These are phyloP conservation scores for Thelonectria rubi DNA, from an alignment of 2,329 filamentous ascomycete species.

Conservation along the genomic window DNA sequence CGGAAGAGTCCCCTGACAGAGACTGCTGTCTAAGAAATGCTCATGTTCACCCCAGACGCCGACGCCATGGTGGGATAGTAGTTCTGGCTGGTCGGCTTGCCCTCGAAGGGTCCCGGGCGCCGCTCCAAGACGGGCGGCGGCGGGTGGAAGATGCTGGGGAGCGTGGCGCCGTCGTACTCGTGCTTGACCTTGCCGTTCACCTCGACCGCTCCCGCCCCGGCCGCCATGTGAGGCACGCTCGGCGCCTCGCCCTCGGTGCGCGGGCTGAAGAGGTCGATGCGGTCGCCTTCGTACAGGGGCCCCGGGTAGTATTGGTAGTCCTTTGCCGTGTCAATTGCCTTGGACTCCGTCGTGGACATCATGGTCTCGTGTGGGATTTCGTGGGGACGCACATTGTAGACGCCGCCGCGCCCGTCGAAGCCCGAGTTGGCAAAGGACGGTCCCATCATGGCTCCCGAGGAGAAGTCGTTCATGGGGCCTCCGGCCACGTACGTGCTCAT, in stretches of 20 bases:
- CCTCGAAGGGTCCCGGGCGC: slow-evolving; percentile 60
- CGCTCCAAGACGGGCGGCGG: slow-evolving; percentile 49
- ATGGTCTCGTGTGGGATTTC: slow-evolving; percentile 61
- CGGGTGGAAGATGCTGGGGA: slow-evolving; percentile 59
- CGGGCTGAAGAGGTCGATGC: slow-evolving; percentile 61
- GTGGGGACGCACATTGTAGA: slow-evolving; percentile 59
- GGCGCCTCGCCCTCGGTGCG: slow-evolving; percentile 48
- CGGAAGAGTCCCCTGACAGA: neutral
- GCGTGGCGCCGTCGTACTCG: slow-evolving; percentile 56
- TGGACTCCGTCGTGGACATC: slow-evolving; percentile 61
- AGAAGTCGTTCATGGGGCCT: slow-evolving; percentile 43
- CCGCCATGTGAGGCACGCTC: slow-evolving; percentile 45
- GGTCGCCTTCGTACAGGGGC: slow-evolving; percentile 60
- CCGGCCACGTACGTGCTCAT: slow-evolving; percentile 56
- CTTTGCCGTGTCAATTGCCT: slow-evolving; percentile 58
- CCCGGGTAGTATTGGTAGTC: slow-evolving; percentile 65
- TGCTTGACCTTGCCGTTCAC: slow-evolving; percentile 57
- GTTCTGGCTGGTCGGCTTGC: slow-evolving; percentile 60
- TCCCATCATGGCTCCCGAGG: slow-evolving; percentile 49
- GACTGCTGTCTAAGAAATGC: slow-evolving; percentile 41
- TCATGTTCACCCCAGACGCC: slow-evolving; percentile 59
- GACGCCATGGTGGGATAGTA: slow-evolving; percentile 63
- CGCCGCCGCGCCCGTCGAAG: slow-evolving; percentile 41
- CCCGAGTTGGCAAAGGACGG: slow-evolving; percentile 35
- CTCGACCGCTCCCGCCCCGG: slow-evolving; percentile 40